Percentiles rank a stretch among this genome's conserved stretches.
Conservation (phyloP, 129 eudicot genomes). For the Saussurea involucrata region DNA sequence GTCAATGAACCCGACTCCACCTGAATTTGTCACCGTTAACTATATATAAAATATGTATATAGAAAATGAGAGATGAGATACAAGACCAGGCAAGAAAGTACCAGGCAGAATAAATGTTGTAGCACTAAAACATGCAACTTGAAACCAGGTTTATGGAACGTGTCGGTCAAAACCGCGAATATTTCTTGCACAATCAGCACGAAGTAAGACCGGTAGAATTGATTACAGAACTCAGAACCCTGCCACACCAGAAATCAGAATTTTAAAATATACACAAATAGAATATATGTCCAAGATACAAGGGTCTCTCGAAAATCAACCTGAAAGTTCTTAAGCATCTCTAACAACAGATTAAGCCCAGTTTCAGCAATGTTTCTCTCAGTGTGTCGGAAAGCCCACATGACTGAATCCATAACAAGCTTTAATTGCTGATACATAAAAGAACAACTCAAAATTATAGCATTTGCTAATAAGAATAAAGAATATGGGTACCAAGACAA, state of each 20-base stretch:
- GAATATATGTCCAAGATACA: not conserved
- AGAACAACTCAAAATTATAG: not conserved
- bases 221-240: constrained; percentile 88
- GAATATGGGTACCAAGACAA: not conserved
- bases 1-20: constrained; percentile 75
- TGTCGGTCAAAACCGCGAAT: constrained; percentile 93
- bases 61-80: not conserved
- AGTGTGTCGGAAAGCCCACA: constrained; percentile 99
- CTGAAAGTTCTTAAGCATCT: constrained; percentile 97
- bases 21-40: constrained; percentile 36
- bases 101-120: constrained; percentile 85
- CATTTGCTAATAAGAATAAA: not conserved
- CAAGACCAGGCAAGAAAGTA: constrained; percentile 17
- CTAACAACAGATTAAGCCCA: constrained; percentile 78
- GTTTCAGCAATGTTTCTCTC: constrained; percentile 98
- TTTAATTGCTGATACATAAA: constrained; percentile 69
- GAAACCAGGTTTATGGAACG: constrained; percentile 98
- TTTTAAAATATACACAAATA: not conserved
- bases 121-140: constrained; percentile 94
- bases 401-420: constrained; percentile 97
- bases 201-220: constrained; percentile 81
- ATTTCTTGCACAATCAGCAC: constrained; percentile 94
- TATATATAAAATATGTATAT: not conserved
- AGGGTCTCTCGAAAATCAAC: constrained; percentile 25
- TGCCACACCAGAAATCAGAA: constrained; percentile 27